These are phyloP conservation scores for Corylus heterophylla DNA, from an alignment of 306 rosid species.

Conservation along the genomic window DNA sequence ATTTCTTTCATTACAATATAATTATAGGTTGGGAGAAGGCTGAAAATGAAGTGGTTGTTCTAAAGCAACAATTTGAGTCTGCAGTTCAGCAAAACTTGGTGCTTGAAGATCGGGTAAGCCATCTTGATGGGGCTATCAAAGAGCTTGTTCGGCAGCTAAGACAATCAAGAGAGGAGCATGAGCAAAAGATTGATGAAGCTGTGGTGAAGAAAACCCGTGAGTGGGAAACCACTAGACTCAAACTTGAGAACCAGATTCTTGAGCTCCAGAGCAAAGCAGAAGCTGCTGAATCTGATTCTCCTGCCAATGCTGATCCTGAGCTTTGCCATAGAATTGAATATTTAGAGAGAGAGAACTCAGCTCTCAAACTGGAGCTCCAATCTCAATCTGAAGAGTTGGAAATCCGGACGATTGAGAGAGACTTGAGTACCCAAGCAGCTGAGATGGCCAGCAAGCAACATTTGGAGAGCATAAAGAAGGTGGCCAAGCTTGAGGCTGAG, in stretches of 20 bases:
- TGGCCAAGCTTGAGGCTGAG: conserved; percentile 90
- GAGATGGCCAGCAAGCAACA: conserved; percentile 97
- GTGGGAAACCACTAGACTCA: conserved; percentile 63
- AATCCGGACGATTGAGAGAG: conserved; percentile 80
- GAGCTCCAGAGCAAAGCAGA: conserved; percentile 65
- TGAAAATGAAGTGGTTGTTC: conserved; percentile 69
- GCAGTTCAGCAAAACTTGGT: conserved; percentile 56
- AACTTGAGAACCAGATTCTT: conserved; percentile 67
- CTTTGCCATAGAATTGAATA: conserved; percentile 51
- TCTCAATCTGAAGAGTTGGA: conserved; percentile 77
- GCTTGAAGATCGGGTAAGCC: conserved; percentile 72
- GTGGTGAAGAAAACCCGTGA: conserved; percentile 55
- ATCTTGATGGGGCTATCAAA: conserved; percentile 93
- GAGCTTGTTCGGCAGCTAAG: conserved; percentile 97
- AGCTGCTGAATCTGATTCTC: conserved; percentile 39
- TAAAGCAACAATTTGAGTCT: conserved; percentile 73
- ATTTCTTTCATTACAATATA: conserved; percentile 10
- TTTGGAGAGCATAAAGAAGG: conserved; percentile 84
- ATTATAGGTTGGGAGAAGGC: conserved; percentile 95
- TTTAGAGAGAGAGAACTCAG: conserved; percentile 70
- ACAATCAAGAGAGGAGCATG: conserved; percentile 88
- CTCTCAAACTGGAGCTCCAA: conserved; percentile 64
- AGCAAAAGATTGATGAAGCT: conserved; percentile 61
- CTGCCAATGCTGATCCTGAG: conserved; percentile 47
- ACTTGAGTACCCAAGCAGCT: conserved; percentile 88